These are phyloP conservation scores for Tolypocladium amazonense DNA, from an alignment of 2,329 filamentous ascomycete species.

Conservation along the genomic window DNA sequence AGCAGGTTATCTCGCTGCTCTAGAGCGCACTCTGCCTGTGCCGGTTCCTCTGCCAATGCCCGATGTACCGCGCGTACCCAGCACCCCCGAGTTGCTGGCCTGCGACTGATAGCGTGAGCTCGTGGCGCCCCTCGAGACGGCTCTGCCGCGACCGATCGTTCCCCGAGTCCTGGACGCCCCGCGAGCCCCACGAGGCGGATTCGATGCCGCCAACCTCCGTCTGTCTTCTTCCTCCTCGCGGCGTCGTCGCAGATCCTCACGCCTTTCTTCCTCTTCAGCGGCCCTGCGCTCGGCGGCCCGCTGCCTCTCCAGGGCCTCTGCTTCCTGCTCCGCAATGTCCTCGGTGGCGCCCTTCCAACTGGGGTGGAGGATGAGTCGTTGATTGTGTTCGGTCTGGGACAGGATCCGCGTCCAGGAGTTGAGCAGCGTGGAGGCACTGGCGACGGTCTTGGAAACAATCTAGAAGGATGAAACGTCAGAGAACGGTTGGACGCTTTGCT, in stretches of 20 bases:
- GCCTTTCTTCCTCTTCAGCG: constrained; percentile 66
- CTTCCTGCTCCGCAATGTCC: constrained; percentile 78
- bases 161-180: constrained; percentile 18
- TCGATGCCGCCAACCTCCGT: constrained; percentile 16
- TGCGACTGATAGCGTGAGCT: constrained; percentile 17
- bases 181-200: constrained; percentile 17
- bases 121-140: constrained; percentile 13
- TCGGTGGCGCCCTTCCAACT: constrained; percentile 82
- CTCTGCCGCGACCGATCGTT: constrained; percentile 15
- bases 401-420: constrained; percentile 95
- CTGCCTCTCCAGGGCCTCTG: constrained; percentile 61
- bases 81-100: constrained; percentile 13
- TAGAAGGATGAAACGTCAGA: constrained; percentile 20
- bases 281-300: constrained; percentile 69
- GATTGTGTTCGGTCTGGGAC: constrained; percentile 95
- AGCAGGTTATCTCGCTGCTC: constrained; percentile 17
- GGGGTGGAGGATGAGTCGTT: constrained; percentile 79
- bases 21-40: constrained; percentile 19
- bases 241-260: constrained; percentile 56
- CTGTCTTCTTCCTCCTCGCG: constrained; percentile 49
- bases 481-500: neutral
- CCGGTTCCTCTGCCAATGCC: constrained; percentile 24
- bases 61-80: constrained; percentile 21
- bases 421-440: constrained; percentile 77
- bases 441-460: constrained; percentile 79